Percentiles rank a stretch among this genome's conserved stretches.
phyloP scores from a whole-genome alignment of 1,139 yeast species.

The Zygosaccharomyces sapae region DNA sequence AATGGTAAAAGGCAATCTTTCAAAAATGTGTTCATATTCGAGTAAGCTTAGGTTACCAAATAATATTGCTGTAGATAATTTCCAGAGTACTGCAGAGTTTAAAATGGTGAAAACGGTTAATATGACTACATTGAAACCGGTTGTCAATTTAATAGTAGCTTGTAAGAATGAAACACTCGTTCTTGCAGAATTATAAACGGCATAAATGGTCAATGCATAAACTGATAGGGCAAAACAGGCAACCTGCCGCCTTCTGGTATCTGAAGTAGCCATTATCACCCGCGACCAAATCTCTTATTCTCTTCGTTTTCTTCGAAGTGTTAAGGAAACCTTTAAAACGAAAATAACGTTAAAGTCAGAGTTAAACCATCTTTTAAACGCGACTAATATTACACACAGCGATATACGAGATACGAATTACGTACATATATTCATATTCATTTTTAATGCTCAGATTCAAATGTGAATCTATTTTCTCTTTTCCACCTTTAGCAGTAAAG shows the following conservation, averaged over 20 bases:
- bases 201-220: slow-evolving; percentile 15
- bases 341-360: not conserved
- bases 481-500: slow-evolving; percentile 86
- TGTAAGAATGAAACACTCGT: slow-evolving; percentile 25
- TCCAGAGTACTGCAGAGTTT: slow-evolving; percentile 31
- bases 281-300: not conserved
- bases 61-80: slow-evolving; percentile 39
- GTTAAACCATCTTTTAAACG: slow-evolving; percentile 6
- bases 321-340: not conserved
- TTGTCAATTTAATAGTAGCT: slow-evolving; percentile 40
- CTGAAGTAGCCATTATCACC: slow-evolving; percentile 11
- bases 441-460: not conserved
- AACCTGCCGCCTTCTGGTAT: slow-evolving; percentile 16
- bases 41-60: slow-evolving; percentile 75
- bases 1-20: slow-evolving; percentile 60
- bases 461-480: slow-evolving; percentile 10
- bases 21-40: slow-evolving; percentile 75
- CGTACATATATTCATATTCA: not conserved
- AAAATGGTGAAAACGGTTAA: slow-evolving; percentile 34
- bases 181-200: slow-evolving; percentile 18
- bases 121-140: slow-evolving; percentile 42
- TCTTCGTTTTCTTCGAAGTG: not conserved
- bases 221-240: slow-evolving; percentile 14
- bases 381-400: slow-evolving; percentile 5
- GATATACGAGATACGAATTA: not conserved